A percentile compares a stretch with the other conserved stretches of the same genome.
Conservation (phyloP, 495 filamentous ascomycete species). For the Glutinoglossum americanum region DNA sequence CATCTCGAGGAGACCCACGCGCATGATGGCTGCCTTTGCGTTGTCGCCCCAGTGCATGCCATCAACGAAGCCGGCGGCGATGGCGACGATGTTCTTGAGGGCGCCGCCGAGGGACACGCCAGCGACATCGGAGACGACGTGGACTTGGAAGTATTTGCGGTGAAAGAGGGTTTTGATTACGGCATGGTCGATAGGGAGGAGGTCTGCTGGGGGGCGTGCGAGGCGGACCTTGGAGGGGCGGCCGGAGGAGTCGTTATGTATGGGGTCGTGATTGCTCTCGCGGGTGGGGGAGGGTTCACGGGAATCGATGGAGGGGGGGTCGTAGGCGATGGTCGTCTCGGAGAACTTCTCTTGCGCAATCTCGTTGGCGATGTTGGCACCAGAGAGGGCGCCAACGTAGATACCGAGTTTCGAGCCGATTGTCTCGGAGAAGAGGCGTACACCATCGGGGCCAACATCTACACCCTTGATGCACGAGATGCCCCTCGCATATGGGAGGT, state of each 20-base stretch:
- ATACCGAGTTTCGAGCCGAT: slow-evolving; percentile 80
- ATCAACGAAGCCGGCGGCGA: slow-evolving; percentile 88
- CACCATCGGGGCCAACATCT: slow-evolving; percentile 59
- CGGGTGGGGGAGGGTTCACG: slow-evolving; percentile 40
- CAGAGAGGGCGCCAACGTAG: slow-evolving; percentile 90
- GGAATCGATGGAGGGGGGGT: slow-evolving; percentile 69
- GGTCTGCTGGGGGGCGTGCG: slow-evolving; percentile 50
- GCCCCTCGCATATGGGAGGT: slow-evolving; percentile 76
- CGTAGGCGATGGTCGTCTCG: slow-evolving; percentile 92
- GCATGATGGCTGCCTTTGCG: slow-evolving; percentile 92
- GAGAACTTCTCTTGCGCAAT: slow-evolving; percentile 89
- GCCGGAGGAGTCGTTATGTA: slow-evolving; percentile 24
- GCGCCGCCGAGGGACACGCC: slow-evolving; percentile 91
- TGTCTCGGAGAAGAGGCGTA: slow-evolving; percentile 80
- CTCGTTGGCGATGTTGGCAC: slow-evolving; percentile 91
- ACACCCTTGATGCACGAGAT: slow-evolving; percentile 98
- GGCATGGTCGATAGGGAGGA: slow-evolving; percentile 61
- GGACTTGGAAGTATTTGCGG: slow-evolving; percentile 92
- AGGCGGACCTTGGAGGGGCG: slow-evolving; percentile 41
- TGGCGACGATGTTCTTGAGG: slow-evolving; percentile 89
- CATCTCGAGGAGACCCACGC: slow-evolving; percentile 84
- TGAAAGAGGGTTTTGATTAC: slow-evolving; percentile 73
- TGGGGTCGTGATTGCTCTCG: slow-evolving; percentile 14
- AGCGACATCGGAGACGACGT: slow-evolving; percentile 76
- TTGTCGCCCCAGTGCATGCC: slow-evolving; percentile 96